phyloP scores from a whole-genome alignment of 1,284 basidiomycete genomes.

The Apiotrichum porosum region DNA sequence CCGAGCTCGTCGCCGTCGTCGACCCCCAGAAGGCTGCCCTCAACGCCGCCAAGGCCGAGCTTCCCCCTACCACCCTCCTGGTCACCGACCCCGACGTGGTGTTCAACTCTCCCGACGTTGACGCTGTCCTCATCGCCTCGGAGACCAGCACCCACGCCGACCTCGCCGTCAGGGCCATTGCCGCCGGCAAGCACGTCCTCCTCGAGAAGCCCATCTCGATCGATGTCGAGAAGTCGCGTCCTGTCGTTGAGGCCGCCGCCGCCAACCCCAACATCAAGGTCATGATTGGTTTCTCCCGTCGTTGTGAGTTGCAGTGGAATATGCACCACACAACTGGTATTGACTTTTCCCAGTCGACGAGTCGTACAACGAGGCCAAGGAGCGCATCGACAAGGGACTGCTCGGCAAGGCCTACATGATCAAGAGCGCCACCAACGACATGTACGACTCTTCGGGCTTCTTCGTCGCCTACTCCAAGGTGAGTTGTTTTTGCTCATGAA shows the following conservation, averaged over 20 bases:
- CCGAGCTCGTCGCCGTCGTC: slow-evolving; percentile 22
- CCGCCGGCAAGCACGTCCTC: slow-evolving; percentile 31
- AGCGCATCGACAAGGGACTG: slow-evolving; percentile 16
- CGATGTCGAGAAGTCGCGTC: slow-evolving; percentile 22
- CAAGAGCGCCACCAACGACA: slow-evolving; percentile 31
- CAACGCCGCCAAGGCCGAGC: slow-evolving; percentile 9
- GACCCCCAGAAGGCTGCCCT: slow-evolving; percentile 9
- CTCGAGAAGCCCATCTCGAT: slow-evolving; percentile 40
- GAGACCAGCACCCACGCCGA: slow-evolving; percentile 24
- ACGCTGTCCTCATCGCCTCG: slow-evolving; percentile 29
- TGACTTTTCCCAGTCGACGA: slow-evolving; percentile 24
- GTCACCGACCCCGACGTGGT: slow-evolving; percentile 7
- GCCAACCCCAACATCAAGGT: slow-evolving; percentile 27
- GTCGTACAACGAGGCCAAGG: slow-evolving; percentile 20
- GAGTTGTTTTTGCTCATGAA: too few species aligned
- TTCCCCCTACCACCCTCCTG: slow-evolving; percentile 4
- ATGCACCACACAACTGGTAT: neutral
- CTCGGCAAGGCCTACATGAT: slow-evolving; percentile 26
- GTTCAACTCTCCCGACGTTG: slow-evolving; percentile 11
- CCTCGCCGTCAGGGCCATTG: slow-evolving; percentile 21
- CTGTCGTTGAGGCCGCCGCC: slow-evolving; percentile 25
- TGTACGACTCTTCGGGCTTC: slow-evolving; percentile 33
- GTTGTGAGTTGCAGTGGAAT: slow-evolving; percentile 33
- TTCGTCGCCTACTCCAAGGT: slow-evolving; percentile 31
- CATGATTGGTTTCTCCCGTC: slow-evolving; percentile 34